Percentiles rank a stretch among this genome's conserved stretches.
These are phyloP conservation scores for Rhinocladiella mackenziei DNA, from an alignment of 2,329 filamentous ascomycete species.

Conservation along the genomic window DNA sequence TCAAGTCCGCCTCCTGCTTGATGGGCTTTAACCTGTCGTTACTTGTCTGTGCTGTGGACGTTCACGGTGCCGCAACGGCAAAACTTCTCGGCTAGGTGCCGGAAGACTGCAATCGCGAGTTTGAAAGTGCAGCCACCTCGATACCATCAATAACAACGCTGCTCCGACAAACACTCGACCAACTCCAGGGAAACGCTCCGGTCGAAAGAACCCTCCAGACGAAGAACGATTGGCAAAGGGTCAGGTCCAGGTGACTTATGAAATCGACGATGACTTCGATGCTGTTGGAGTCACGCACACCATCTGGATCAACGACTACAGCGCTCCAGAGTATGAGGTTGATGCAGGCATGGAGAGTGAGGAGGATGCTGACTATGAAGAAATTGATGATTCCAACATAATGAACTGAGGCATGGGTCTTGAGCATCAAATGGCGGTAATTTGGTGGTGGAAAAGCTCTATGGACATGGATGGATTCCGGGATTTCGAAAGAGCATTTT, in stretches of 20 bases:
- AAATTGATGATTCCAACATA: too few species aligned
- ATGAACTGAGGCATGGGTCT: not conserved
- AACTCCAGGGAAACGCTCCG: too few species aligned
- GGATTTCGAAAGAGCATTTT: not conserved
- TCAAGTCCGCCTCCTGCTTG: constrained; percentile 62
- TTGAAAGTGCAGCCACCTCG: constrained; percentile 46
- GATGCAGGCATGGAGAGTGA: constrained; percentile 2
- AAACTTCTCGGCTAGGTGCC: constrained; percentile 62
- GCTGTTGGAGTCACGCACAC: constrained; percentile 2
- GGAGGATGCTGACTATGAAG: constrained; percentile 6
- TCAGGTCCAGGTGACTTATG: constrained; percentile 12
- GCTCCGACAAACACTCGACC: too few species aligned
- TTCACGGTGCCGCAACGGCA: constrained; percentile 60
- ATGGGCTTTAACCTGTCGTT: constrained; percentile 60
- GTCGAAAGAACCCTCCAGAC: too few species aligned
- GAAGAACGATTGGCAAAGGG: constrained; percentile 6
- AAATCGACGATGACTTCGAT: constrained; percentile 25
- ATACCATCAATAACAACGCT: too few species aligned
- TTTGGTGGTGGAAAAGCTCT: not conserved
- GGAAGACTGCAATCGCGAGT: constrained; percentile 32
- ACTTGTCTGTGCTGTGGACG: constrained; percentile 62
- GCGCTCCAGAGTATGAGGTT: constrained; percentile 8
- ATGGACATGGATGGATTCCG: not conserved
- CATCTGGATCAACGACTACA: constrained; percentile 17
- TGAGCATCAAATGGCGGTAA: not conserved